Evolutionary conservation across 2,329 filamentous ascomycete species (phyloP), one percentile per base, ranked within the genome.

Genomic region (Colletotrichum navitas): DNA sequence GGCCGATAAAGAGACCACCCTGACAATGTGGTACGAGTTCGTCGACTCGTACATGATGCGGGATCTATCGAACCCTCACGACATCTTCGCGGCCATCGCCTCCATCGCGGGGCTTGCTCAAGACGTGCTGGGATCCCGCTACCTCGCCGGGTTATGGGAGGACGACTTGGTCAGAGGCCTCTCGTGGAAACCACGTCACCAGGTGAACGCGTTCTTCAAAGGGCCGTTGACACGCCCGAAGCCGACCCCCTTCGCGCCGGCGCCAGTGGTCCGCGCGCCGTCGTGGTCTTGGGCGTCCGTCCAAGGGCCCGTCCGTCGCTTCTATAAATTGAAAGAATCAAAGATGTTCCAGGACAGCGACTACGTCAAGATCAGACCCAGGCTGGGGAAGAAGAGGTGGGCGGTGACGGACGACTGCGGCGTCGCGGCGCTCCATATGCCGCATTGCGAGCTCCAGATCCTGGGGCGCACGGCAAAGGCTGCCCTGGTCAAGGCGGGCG

Each of bases 201-300:
- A 69, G 7, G 45, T 69, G 12, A 36, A 69, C 16, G 24, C 18
- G 1, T n/a, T 43, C 11, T 69, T 29, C 16, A 21, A 32, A 1
- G n/a, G 16, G 11, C 36, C 66, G 11, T 5, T 54, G 26, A 49
- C 60, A 21, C 66, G 66, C 10, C 62, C 66, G 41, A 47, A 39
- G 5, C 54, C 66, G 6, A 69, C 66, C 1, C 14, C 11, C 5
- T 54, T 69, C 12, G 66, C 66, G 1, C 62, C 62, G 2, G 16
- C 36, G 24, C 66, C 66, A 14, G 66, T 69, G 14, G 29, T 60
- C 8, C 47, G 66, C 45, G 66, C 66, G 16, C 66, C 66, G 1
- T 66, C 62, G 2, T 69, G 66, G 66, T 69, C 66, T 5, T 69
- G 66, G 66, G 66, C 66, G 4, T 69, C 62, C 14, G 45, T 69